A percentile compares a stretch with the other conserved stretches of the same genome.
Conservation (phyloP, 1,139 yeast genomes). For the Blastobotrys persicus region DNA sequence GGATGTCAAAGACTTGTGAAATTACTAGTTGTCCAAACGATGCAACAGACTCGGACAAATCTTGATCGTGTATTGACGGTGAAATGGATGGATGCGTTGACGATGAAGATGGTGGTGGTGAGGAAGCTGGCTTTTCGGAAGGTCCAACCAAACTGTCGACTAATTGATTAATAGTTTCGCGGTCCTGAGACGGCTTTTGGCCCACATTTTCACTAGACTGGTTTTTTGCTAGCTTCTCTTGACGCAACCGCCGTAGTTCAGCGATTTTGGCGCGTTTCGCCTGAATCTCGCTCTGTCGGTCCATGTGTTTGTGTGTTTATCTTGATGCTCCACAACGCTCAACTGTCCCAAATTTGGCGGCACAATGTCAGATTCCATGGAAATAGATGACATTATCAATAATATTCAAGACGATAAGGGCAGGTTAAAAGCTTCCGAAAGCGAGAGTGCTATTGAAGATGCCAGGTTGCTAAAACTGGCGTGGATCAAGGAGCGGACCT, state of each 20-base stretch:
- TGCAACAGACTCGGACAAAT: not conserved
- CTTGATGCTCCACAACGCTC: slow-evolving; percentile 2
- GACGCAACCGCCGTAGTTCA: slow-evolving; percentile 38
- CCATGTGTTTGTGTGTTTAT: slow-evolving; percentile 22
- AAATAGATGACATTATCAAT: slow-evolving; percentile 32
- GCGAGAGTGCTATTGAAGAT: slow-evolving; percentile 17
- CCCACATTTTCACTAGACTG: not conserved
- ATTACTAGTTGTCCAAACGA: slow-evolving; percentile 11
- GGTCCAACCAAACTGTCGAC: slow-evolving; percentile 26
- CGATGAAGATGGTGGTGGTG: not conserved
- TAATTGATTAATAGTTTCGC: slow-evolving; percentile 22
- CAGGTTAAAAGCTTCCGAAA: slow-evolving; percentile 7
- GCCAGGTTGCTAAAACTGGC: slow-evolving; percentile 49
- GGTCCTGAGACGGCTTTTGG: slow-evolving; percentile 3
- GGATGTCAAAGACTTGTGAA: slow-evolving; percentile 24
- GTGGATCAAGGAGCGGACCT: slow-evolving; percentile 81
- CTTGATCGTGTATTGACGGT: not conserved
- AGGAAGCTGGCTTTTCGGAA: not conserved
- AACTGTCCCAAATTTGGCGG: not conserved
- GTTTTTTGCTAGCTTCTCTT: slow-evolving; percentile 8
- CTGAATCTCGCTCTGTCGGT: slow-evolving; percentile 44
- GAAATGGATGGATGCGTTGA: not conserved
- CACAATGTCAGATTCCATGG: slow-evolving; percentile 15
- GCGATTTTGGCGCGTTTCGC: slow-evolving; percentile 48
- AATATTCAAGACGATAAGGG: slow-evolving; percentile 22